Evolutionary conservation across 768 basidiomycete species (phyloP).

Genomic region (Collybia mongolica): DNA sequence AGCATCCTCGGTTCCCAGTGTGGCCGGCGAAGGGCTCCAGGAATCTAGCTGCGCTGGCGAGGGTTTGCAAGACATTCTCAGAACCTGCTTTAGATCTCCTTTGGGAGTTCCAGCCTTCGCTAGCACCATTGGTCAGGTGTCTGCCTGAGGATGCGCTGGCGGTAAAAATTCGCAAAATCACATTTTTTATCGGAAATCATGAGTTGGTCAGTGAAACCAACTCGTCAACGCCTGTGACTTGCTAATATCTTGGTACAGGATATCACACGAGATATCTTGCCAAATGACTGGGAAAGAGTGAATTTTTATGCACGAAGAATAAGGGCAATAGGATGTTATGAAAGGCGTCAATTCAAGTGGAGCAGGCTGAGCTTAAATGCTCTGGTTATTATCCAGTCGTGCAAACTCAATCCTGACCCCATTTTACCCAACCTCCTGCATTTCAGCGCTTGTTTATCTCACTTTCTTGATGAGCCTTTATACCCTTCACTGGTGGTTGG

Average conservation of each 20-base stretch:
- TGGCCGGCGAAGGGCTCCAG: neutral
- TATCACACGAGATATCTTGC: neutral
- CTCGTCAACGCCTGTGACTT: neutral
- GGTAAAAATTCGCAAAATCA: neutral
- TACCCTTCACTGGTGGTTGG: slow-evolving; percentile 4
- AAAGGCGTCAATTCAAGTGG: too few species aligned
- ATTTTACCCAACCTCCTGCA: slow-evolving; percentile 6
- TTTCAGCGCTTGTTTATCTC: neutral
- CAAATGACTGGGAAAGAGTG: slow-evolving; percentile 7
- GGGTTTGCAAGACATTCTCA: slow-evolving; percentile 12
- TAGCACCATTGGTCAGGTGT: slow-evolving; percentile 4
- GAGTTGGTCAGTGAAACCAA: neutral
- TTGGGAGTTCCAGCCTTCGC: slow-evolving; percentile 11
- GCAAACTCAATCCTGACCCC: neutral
- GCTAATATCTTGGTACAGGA: neutral
- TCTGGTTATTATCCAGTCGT: neutral
- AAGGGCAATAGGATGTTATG: neutral
- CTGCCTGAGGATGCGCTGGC: slow-evolving; percentile 2
- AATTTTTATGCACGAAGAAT: slow-evolving; percentile 6
- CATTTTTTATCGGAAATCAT: neutral
- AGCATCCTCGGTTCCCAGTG: neutral
- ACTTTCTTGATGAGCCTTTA: neutral
- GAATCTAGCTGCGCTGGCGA: slow-evolving; percentile 9
- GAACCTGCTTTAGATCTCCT: slow-evolving; percentile 14
- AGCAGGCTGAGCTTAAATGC: too few species aligned